Percentiles rank a stretch among this genome's conserved stretches.
These are phyloP conservation scores for Musa acuminata DNA, from an alignment of 176 grass and related monocot species.

Conservation along the genomic window DNA sequence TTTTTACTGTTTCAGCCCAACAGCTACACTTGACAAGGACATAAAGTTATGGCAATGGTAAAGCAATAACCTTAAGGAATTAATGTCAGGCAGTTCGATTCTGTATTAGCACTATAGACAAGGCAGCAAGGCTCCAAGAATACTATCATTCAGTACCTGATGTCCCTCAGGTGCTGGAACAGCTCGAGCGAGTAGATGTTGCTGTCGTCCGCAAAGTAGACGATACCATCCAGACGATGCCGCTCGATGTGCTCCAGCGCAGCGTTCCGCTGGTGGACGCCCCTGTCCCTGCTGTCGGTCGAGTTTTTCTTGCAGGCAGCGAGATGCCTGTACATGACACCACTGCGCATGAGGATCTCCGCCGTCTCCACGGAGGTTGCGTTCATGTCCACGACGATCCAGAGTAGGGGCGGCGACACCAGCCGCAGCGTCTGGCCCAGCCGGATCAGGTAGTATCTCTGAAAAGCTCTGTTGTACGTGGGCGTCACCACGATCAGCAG, in stretches of 20 bases:
- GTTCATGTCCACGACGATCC: constrained; percentile 75
- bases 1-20: too few species aligned
- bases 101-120: not conserved
- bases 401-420: constrained; percentile 42
- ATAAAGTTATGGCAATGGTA: too few species aligned
- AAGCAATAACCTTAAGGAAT: too few species aligned
- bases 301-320: constrained; percentile 27
- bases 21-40: too few species aligned
- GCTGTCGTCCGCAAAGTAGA: constrained; percentile 90
- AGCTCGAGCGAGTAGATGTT: constrained; percentile 81
- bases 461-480: constrained; percentile 54
- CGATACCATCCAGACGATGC: constrained; percentile 70
- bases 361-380: constrained; percentile 48
- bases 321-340: constrained; percentile 76
- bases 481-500: constrained; percentile 61
- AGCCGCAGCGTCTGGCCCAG: constrained; percentile 74
- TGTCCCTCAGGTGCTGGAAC: constrained; percentile 57
- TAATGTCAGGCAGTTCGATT: too few species aligned
- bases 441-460: constrained; percentile 62
- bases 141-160: constrained; percentile 32
- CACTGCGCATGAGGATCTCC: constrained; percentile 44
- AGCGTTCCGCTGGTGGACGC: constrained; percentile 65
- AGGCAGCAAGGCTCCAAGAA: not conserved
- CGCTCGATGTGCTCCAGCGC: constrained; percentile 77
- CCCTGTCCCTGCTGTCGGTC: constrained; percentile 19